These are phyloP conservation scores for Chaetomiaceae sp. DNA, from an alignment of 2,329 filamentous ascomycete species.

Conservation along the genomic window DNA sequence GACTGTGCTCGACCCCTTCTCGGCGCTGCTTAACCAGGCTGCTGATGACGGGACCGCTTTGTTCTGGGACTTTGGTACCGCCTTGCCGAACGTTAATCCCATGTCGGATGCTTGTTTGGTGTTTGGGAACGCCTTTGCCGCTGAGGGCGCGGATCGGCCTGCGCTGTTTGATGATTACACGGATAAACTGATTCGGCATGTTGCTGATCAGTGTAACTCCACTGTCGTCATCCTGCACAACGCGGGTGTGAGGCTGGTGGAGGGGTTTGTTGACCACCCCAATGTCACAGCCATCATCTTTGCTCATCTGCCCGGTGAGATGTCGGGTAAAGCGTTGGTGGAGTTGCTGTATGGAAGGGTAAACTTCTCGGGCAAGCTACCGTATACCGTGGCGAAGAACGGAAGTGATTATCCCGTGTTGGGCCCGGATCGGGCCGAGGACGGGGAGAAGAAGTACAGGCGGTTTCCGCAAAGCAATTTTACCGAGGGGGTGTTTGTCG, in stretches of 20 bases:
- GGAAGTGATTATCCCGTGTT: conserved; percentile 53
- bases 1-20: conserved; percentile 47
- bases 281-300: conserved; percentile 63
- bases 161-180: conserved; percentile 62
- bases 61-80: conserved; percentile 54
- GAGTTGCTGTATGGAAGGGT: conserved; percentile 54
- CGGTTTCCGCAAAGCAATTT: conserved; percentile 51
- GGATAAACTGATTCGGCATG: conserved; percentile 52
- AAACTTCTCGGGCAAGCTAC: conserved; percentile 54
- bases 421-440: conserved; percentile 39
- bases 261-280: conserved; percentile 56
- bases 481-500: conserved; percentile 47
- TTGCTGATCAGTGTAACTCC: conserved; percentile 56
- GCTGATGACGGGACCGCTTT: conserved; percentile 53
- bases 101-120: conserved; percentile 62
- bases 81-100: conserved; percentile 45
- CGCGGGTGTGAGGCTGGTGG: conserved; percentile 56
- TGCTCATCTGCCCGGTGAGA: conserved; percentile 61
- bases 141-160: conserved; percentile 65
- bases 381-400: conserved; percentile 57
- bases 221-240: conserved; percentile 64
- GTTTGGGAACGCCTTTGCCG: conserved; percentile 63
- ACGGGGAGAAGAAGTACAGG: conserved; percentile 39
- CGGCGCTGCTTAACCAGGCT: conserved; percentile 49
- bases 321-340: conserved; percentile 53